Evolutionary conservation across 768 basidiomycete species (phyloP).

Genomic region (Naganishia vishniacii): DNA sequence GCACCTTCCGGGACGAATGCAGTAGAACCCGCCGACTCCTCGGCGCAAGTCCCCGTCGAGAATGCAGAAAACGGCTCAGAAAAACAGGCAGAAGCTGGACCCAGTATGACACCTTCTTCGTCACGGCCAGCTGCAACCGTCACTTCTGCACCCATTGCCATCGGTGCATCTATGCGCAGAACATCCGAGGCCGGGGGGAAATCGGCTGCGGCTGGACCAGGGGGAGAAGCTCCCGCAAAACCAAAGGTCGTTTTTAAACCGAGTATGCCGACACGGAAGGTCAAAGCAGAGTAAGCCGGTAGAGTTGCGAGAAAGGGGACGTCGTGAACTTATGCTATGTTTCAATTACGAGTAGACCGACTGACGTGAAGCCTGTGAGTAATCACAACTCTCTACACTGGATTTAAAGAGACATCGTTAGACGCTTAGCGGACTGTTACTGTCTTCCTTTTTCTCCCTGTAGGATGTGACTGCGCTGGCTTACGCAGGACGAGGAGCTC

Average conservation of each 20-base stretch:
- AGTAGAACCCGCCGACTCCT: not conserved
- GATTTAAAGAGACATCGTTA: no score
- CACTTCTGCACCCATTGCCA: not conserved
- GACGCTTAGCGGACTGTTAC: not conserved
- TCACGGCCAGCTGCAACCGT: not conserved
- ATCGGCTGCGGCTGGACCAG: not conserved
- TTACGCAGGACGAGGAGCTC: slow-evolving; percentile 21
- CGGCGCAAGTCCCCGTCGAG: not conserved
- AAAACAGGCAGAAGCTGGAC: slow-evolving; percentile 10
- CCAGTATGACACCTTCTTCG: not conserved
- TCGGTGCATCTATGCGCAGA: slow-evolving; percentile 6
- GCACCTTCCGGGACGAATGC: not conserved
- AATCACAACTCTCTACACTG: not conserved
- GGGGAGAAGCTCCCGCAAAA: slow-evolving; percentile 6
- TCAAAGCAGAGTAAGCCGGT: slow-evolving; percentile 26
- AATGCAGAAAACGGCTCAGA: not conserved
- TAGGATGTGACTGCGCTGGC: slow-evolving; percentile 10
- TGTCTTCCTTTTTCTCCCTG: no score
- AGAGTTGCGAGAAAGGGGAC: not conserved
- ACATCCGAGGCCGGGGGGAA: not conserved
- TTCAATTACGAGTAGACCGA: not conserved
- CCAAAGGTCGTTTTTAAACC: slow-evolving; percentile 30
- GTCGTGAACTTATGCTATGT: not conserved
- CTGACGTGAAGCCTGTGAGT: slow-evolving; percentile 22
- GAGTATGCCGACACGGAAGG: slow-evolving; percentile 21